Evolutionary conservation across 768 basidiomycete species (phyloP).

Genomic region (Russula brevipes): DNA sequence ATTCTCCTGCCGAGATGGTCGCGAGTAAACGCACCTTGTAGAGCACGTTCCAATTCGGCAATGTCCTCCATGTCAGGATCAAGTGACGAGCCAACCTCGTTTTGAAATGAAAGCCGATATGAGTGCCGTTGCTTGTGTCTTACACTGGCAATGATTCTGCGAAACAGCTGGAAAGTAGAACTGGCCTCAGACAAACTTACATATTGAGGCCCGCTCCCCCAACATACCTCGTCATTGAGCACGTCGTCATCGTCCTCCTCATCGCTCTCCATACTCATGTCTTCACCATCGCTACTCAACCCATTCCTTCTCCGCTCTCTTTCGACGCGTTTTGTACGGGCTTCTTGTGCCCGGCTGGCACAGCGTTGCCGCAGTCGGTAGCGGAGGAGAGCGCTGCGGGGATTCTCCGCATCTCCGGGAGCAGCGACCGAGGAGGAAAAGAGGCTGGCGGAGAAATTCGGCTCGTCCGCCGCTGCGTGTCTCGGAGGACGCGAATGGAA

Average conservation of each 20-base stretch:
- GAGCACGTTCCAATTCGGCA: constrained; percentile 53
- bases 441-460: neutral
- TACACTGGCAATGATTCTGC: constrained; percentile 55
- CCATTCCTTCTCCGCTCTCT: constrained; percentile 11
- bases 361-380: constrained; percentile 28
- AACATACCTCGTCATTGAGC: constrained; percentile 29
- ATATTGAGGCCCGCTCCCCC: neutral
- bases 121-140: constrained; percentile 46
- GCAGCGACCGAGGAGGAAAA: neutral
- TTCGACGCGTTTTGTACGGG: constrained; percentile 23
- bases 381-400: constrained; percentile 26
- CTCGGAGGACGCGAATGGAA: constrained; percentile 13
- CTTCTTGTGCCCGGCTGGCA: constrained; percentile 25
- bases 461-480: neutral
- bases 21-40: constrained; percentile 36
- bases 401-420: constrained; percentile 9
- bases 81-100: constrained; percentile 70
- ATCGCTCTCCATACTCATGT: constrained; percentile 22
- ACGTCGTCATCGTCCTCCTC: constrained; percentile 21
- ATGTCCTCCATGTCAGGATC: constrained; percentile 69
- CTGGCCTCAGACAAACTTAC: neutral
- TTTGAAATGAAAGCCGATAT: constrained; percentile 58
- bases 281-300: constrained; percentile 28
- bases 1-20: neutral
- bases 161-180: constrained; percentile 48